phyloP scores from a whole-genome alignment of 805 yeast species.

The Scheffersomyces amazonensis region DNA sequence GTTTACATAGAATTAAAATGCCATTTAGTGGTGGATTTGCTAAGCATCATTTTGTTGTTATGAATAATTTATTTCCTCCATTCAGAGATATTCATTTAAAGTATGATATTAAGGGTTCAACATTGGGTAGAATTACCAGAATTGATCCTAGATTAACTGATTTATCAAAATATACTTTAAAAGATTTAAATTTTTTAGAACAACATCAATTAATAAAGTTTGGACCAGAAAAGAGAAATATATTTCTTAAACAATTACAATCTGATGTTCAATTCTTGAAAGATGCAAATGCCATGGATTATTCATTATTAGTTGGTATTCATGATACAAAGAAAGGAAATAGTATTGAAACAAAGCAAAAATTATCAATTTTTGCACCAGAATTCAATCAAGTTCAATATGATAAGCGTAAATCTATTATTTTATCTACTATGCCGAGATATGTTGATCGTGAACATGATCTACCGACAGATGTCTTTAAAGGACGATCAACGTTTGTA shows the following conservation, averaged over 20 bases:
- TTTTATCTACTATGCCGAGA: conserved; percentile 47
- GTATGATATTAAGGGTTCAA: conserved; percentile 91
- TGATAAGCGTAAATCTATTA: conserved; percentile 22
- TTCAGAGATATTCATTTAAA: conserved; percentile 80
- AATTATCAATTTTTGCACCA: conserved; percentile 44
- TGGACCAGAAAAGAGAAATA: conserved; percentile 65
- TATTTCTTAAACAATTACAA: conserved; percentile 66
- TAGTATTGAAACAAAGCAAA: conserved; percentile 24
- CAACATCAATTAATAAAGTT: conserved; percentile 60
- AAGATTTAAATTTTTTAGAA: conserved; percentile 88
- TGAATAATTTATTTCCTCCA: conserved; percentile 97
- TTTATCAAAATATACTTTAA: conserved; percentile 51
- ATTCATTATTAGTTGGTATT: conserved; percentile 83
- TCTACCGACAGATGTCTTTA: conserved; percentile 42
- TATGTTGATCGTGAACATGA: conserved; percentile 39
- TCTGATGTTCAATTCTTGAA: conserved; percentile 73
- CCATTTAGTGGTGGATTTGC: conserved; percentile 60
- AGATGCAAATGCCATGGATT: conserved; percentile 88
- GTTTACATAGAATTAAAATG: conserved; percentile 89
- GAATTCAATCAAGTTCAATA: conserved; percentile 23
- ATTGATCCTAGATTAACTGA: conserved; percentile 20
- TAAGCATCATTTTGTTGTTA: conserved; percentile 88
- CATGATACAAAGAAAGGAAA: conserved; percentile 67
- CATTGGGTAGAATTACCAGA: conserved; percentile 70
- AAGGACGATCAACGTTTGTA: conserved; percentile 48